phyloP scores from a whole-genome alignment of 2,329 filamentous ascomycete species.

The Fusarium mangiferae region DNA sequence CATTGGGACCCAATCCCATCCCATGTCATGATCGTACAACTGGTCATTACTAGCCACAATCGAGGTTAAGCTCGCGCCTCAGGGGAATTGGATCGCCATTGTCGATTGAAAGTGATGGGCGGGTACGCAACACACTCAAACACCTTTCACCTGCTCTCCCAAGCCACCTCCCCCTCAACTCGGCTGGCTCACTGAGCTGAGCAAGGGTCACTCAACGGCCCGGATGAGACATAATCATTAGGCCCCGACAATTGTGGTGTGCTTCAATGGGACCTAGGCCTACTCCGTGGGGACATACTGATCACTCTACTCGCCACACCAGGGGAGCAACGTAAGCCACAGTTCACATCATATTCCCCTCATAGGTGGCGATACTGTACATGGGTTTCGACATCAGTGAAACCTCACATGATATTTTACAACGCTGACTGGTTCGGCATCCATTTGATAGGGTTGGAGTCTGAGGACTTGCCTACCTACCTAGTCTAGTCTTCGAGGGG shows the following conservation, averaged over 20 bases:
- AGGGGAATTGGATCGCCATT: constrained; percentile 14
- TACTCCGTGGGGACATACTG: background rate
- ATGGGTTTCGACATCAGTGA: background rate
- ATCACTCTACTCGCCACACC: constrained; percentile 21
- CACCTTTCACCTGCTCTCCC: background rate
- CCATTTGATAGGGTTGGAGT: background rate
- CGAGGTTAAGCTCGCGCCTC: constrained; percentile 35
- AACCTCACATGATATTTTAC: background rate
- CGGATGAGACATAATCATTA: constrained; percentile 26
- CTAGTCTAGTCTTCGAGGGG: constrained; percentile 1
- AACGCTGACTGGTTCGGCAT: constrained; percentile 31
- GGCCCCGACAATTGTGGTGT: constrained; percentile 29
- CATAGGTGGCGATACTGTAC: constrained; percentile 26
- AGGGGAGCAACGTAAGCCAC: constrained; percentile 33
- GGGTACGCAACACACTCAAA: constrained; percentile 10
- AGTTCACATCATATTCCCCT: constrained; percentile 7
- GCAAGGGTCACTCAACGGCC: constrained; percentile 40
- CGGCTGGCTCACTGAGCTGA: constrained; percentile 33
- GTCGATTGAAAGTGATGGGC: constrained; percentile 19
- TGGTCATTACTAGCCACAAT: constrained; percentile 40
- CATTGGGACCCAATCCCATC: background rate
- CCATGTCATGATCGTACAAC: constrained; percentile 23
- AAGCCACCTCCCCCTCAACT: constrained; percentile 18
- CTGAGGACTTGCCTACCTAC: background rate
- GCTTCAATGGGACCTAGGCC: background rate